Evolutionary conservation across 2,329 filamentous ascomycete species (phyloP), one percentile per base, ranked within the genome.

Genomic region (Penicillium sp.): DNA sequence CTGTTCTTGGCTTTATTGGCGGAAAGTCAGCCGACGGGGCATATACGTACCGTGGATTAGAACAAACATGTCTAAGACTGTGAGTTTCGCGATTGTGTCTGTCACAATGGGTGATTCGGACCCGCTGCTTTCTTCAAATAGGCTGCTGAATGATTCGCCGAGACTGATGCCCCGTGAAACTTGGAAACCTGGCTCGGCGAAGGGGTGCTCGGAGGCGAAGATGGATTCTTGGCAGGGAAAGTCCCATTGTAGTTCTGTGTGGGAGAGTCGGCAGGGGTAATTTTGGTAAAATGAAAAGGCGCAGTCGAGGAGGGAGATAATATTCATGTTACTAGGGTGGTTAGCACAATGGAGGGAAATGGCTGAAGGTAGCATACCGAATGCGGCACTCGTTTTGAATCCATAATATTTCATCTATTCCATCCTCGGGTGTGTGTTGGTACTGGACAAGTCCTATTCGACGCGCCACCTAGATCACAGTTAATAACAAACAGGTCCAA

Each of bases 221-320:
- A 80, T 47, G 1, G 71, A 62, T 57, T 81, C 76, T 56, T 78
- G 71, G 57, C 77, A 80, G 3, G 79, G 78, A n/a, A 82, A 70
- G 26, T 81, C 79, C 58, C 75, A 79, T 56, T 79, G 74, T 63
- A 81, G 71, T 64, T 82, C 80, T 11, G 70, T 71, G 23, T 76
- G 69, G 0, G 72, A 72, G 11, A 82, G 62, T 6, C 79, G 78
- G 47, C 76, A 79, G 0, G 80, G 80, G 57, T 77, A 81, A 51
- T 82, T 81, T 44, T 78, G 75, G 61, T 76, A 82, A 62, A 82
- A 82, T 2, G 72, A 75, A 60, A 82, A 79, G 11, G 80, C 79
- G 54, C 75, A 79, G 65, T 82, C 80, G 9, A 82, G 68, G 3
- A 79, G 70, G 0, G 73, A 74, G n/a, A 82, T 74, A 4, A 77